Percentiles rank a stretch among this genome's conserved stretches.
phyloP scores from a whole-genome alignment of 2,329 filamentous ascomycete genomes.

The Epichloe coenophiala region DNA sequence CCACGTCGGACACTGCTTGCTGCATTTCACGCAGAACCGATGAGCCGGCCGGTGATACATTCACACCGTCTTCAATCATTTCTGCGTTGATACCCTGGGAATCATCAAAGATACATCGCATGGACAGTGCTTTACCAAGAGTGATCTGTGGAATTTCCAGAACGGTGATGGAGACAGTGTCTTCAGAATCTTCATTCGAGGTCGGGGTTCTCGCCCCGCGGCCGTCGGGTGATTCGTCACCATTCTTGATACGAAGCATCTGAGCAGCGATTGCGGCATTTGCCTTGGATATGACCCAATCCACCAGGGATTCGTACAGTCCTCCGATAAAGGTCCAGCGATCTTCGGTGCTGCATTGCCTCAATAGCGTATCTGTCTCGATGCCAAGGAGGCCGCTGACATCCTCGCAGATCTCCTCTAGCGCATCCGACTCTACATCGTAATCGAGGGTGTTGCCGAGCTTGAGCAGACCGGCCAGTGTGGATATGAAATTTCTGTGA shows the following conservation, averaged over 20 bases:
- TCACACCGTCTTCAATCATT: slow-evolving; percentile 90
- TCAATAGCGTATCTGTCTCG: slow-evolving; percentile 68
- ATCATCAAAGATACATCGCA: slow-evolving; percentile 89
- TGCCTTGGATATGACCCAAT: slow-evolving; percentile 84
- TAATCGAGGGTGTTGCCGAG: slow-evolving; percentile 85
- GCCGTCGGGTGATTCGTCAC: slow-evolving; percentile 54
- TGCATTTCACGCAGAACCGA: slow-evolving; percentile 83
- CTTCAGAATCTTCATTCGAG: slow-evolving; percentile 56
- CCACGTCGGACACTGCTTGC: slow-evolving; percentile 62
- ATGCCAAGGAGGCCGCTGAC: slow-evolving; percentile 75
- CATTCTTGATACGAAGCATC: slow-evolving; percentile 51
- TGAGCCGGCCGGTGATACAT: slow-evolving; percentile 58
- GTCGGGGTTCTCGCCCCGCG: slow-evolving; percentile 49
- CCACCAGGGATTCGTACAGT: slow-evolving; percentile 85
- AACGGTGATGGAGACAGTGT: slow-evolving; percentile 81
- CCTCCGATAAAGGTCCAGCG: slow-evolving; percentile 70
- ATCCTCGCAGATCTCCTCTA: slow-evolving; percentile 83
- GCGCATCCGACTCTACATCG: slow-evolving; percentile 65
- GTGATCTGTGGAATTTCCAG: slow-evolving; percentile 71
- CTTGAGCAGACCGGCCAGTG: slow-evolving; percentile 75
- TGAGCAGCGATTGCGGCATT: slow-evolving; percentile 74
- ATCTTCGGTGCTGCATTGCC: slow-evolving; percentile 72
- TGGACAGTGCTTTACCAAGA: slow-evolving; percentile 71
- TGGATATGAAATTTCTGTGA: slow-evolving; percentile 72
- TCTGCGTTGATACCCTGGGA: slow-evolving; percentile 81